Conservation (phyloP, 352 stramenopile species). For the Phytopythium oedochilum region DNA sequence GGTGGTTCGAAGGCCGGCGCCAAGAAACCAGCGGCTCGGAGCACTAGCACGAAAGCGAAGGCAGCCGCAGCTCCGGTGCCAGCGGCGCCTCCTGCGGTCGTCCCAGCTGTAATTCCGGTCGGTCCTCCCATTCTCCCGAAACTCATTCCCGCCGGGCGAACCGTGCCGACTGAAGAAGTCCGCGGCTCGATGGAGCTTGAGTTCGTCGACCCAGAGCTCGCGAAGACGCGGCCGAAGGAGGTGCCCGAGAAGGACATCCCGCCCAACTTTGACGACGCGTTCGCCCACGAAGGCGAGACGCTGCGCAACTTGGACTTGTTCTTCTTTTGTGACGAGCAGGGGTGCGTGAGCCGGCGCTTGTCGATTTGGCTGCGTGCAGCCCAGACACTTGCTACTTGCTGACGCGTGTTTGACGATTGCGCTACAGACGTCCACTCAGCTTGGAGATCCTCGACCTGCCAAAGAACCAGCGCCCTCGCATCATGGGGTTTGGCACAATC, state of each 20-base stretch:
- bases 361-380: neutral
- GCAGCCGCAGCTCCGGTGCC: conserved; percentile 3
- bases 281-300: conserved; percentile 53
- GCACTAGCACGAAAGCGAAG: conserved; percentile 6
- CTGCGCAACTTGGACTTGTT: conserved; percentile 81
- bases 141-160: conserved; percentile 53
- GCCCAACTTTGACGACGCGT: conserved; percentile 61
- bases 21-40: neutral
- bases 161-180: conserved; percentile 49
- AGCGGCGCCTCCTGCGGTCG: neutral
- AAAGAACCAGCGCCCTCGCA: conserved; percentile 67
- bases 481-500: conserved; percentile 82
- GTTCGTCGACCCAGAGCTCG: conserved; percentile 27
- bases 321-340: conserved; percentile 84
- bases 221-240: conserved; percentile 34
- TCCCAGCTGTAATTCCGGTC: neutral
- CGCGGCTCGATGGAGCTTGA: conserved; percentile 53
- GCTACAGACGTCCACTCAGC: conserved; percentile 57
- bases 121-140: conserved; percentile 40
- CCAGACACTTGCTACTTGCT: neutral
- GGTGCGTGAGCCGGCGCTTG: conserved; percentile 28
- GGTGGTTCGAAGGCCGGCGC: neutral
- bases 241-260: conserved; percentile 56
- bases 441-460: conserved; percentile 76
- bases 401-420: neutral